Evolutionary conservation across 2,329 filamentous ascomycete species (phyloP), one percentile per base, ranked within the genome.

Genomic region (Lizonia empirigonia): DNA sequence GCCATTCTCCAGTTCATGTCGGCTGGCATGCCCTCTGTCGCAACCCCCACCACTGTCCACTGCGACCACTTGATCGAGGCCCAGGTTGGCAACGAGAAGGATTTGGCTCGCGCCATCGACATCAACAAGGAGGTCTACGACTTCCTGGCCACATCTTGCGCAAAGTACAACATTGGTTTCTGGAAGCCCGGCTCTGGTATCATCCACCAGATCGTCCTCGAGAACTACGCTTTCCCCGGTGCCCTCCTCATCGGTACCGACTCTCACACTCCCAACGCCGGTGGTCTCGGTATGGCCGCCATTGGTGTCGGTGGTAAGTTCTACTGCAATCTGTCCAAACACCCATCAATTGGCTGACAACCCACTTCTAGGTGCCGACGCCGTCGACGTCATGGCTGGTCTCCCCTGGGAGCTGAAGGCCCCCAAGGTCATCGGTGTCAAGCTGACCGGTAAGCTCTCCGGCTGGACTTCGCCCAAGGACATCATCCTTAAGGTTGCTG

Each of bases 111-210:
- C 71, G 94, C 94, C 68, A 82, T 93, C 71, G 84, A 86, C 67
- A 96, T 96, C 81, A 97, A 97, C 87, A 96, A 95, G 84, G 93
- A 97, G 79, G 94, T 99, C 67, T 99, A 97, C 80, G 89, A 97
- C 79, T 99, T 99, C 84, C 81, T 99, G 73, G 85, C 91, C 56
- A 87, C 87, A 59, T 89, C 93, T 62, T 97, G 93, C 76, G 92
- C 92, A 73, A 99, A 97, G 83, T 99, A 97, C 84, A 93, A 97
- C 84, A 97, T 97, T 76, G 94, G 94, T 82, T 97, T 97, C 88
- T 99, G 94, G 94, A 91, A 85, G 77, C 94, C 94, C 62, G 94
- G 94, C 68, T 97, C 93, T 74, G 94, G 94, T 84, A 99, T 97
- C 76, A 99, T 99, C 69, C 94, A 99, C 82, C 94, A 97, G 83